Base-by-base conservation (phyloP, 495 filamentous ascomycete species). In the Daldinia loculata region DNA sequence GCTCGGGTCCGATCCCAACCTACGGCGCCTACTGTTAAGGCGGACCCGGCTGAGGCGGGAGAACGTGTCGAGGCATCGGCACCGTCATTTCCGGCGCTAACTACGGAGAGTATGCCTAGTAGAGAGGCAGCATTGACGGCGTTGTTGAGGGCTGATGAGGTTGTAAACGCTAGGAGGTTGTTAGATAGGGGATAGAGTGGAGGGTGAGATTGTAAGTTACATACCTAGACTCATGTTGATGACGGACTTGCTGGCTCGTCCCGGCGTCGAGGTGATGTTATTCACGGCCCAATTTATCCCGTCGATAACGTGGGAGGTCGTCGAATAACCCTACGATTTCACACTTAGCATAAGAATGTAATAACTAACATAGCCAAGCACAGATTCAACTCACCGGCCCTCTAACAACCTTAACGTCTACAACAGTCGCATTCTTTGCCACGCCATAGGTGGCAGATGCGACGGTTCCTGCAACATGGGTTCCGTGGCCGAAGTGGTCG, bases 21-120 rank as follows among this genome's bases (percentile, higher is more conserved):
- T 48, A 78, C 80, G 61, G 85, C 84, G 36, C 83, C 86, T 61
- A 88, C 80, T 34, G 86, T 85, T 66, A 86, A 75, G 43, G 82
- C 84, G 24, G 78, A 66, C 9, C 78, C 57, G 8, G 81, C 83
- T 53, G 83, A 85, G 19, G 85, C 85, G 9, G 83, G 82, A 0
- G 81, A 81, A 60, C 71, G 78, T 56, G 74, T 74, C 17, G 67
- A 72, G 7, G 80, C 81, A 7, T 77, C 64, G 6, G 57, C 55
- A 26, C 55, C 45, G 41, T 74, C 67, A 60, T 85, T 84, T 24
- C 83, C 83, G 12, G 81, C 83, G 7, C 80, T 79, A 5, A 81
- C 81, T 22, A 76, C 77, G 53, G 80, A 78, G 29, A 79, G 79
- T 45, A 84, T 50, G 59, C 85, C 86, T n/a, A 76, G 61, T 4